Evolutionary conservation across 1,284 basidiomycete genomes (phyloP), one percentile per base, ranked within the genome.

Genomic region (Cerioporus squamosus): DNA sequence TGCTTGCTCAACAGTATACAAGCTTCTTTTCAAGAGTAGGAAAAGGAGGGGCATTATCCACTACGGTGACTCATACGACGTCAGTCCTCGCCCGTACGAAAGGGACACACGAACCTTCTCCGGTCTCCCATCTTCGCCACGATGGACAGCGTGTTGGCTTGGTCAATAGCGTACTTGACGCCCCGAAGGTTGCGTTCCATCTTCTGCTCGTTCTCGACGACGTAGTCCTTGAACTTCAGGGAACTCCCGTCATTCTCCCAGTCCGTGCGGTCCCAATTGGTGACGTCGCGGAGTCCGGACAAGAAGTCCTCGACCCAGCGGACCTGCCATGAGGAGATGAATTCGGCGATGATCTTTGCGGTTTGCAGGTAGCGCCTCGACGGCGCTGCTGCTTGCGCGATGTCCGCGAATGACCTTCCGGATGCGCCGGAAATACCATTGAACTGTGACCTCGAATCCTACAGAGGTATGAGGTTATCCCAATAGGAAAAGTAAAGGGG

Each of bases 111-210:
- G 26, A 22, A 69, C 69, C 49, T 61, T 64, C 55, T 70, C 69
- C 9, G 66, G 47, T 8, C 66, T 38, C 2, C 61, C 64, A 0
- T 39, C 43, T 6, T 62, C 1, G 55, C 46, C 1, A 70, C 53
- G 5, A 69, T 53, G 3, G 46, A 48, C 23, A 72, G 51, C 1
- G 68, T 66, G 14, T 68, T 63, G 0, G 12, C 12, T 6, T 61
- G 66, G 22, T 73, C 69, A 20, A 73, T 62, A 18, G 51, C n/a
- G 49, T 66, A 73, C 18, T 56, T 52, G 5, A 72, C 44, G 2
- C 38, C 22, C 14, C 58, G 51, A 10, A 73, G 47, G n/a, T 51
- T 60, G 2, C 33, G 31, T 26, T 53, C 48, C 10, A 73, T 45
- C 14, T 62, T 55, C 22, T 31, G 14, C 48, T 73, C 69, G 42